These are phyloP conservation scores for Dipsacomyces acuminosporus DNA, from an alignment of 371 early-diverging fungal genomes.

Conservation along the genomic window DNA sequence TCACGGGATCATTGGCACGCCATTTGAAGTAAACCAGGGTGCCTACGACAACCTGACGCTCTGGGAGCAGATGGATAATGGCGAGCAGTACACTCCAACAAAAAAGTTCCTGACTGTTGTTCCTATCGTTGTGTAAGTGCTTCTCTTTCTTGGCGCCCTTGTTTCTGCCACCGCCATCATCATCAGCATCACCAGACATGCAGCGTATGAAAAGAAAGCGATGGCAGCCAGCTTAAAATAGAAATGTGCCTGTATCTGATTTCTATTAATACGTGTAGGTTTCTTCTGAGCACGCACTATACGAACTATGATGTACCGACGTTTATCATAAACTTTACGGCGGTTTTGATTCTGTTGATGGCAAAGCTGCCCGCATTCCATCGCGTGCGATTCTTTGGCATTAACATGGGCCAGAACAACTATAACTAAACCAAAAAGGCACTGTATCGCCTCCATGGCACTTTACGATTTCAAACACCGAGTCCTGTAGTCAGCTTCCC, in stretches of 20 bases:
- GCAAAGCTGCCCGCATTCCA: constrained; percentile 95
- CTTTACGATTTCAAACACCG: no score
- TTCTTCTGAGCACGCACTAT: constrained; percentile 91
- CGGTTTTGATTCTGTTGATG: constrained; percentile 74
- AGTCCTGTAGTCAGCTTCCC: no score
- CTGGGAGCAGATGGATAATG: constrained; percentile 98
- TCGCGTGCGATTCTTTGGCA: constrained; percentile 91
- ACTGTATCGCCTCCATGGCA: no score
- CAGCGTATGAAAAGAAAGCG: no score
- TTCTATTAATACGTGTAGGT: constrained; percentile 54
- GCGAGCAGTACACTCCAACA: constrained; percentile 94
- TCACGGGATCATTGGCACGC: constrained; percentile 93
- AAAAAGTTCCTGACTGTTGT: constrained; percentile 91
- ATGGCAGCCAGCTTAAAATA: no score
- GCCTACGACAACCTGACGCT: constrained; percentile 91
- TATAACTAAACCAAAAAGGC: no score
- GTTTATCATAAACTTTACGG: constrained; percentile 81
- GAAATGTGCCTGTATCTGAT: no score
- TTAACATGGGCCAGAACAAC: constrained; percentile 65
- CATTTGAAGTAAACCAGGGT: constrained; percentile 90
- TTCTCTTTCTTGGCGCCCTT: no score
- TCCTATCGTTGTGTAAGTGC: constrained; percentile 88
- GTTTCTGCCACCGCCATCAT: no score
- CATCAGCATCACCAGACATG: no score
- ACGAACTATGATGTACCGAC: constrained; percentile 85